Evolutionary conservation across 2,329 filamentous ascomycete species (phyloP), one percentile per base, ranked within the genome.

Genomic region (Clarireedia hainanense): DNA sequence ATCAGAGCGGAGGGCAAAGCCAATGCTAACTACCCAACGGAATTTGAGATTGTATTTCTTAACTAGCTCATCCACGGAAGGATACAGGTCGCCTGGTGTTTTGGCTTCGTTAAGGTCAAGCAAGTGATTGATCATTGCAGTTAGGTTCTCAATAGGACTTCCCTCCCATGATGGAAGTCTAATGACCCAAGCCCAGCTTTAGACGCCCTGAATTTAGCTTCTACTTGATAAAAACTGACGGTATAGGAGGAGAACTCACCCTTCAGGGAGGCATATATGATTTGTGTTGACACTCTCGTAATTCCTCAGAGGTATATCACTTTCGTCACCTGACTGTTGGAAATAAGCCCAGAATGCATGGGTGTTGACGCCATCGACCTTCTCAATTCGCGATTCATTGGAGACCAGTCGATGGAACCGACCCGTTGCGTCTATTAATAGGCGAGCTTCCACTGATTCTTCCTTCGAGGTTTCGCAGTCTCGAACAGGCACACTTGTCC

Each of bases 161-260:
- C 61, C 63, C 47, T 67, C 62, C 64, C 65, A 67, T 9, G 63
- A 61, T 6, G 60, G 61, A 24, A 67, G 59, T 47, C 61, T 58
- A 43, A 67, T 67, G 6, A 65, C 59, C 64, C 63, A 67, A 24
- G 58, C 61, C 65, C 66, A 68, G 17, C 58, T 60, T n/a, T 17
- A 30, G 1, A 20, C 4, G 20, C n/a, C 5, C 23, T 26, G 12
- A 12, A 23, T 37, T 55, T 50, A 55, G 47, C 39, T 14, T 23
- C 5, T 34, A 36, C 7, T 34, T 15, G 9, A 20, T 10, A 10
- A 2, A 14, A 24, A 6, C 2, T 9, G 10, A 40, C 15, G 5
- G 30, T 34, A 14, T 9, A 5, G 12, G 7, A 5, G 12, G 7
- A 12, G 9, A 37, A 47, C 52, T 24, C 48, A 60, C 57, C 65